These are phyloP conservation scores for Neopestalotiopsis sp. DNA, from an alignment of 2,329 filamentous ascomycete genomes.

Conservation along the genomic window DNA sequence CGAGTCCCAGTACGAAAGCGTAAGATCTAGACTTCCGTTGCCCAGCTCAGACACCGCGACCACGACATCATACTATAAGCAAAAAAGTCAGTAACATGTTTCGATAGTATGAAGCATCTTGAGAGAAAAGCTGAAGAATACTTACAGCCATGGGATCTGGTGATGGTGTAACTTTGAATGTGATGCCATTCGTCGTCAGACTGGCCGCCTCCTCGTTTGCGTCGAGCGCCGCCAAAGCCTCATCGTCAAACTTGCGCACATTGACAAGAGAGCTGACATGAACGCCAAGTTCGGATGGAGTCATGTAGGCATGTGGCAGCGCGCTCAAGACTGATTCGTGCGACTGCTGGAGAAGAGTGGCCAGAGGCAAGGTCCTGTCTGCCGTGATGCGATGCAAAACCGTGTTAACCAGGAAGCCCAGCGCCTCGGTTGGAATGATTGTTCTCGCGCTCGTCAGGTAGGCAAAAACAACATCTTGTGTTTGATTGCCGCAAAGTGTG, in stretches of 20 bases:
- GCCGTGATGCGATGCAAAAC: constrained; percentile 13
- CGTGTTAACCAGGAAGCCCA: constrained; percentile 20
- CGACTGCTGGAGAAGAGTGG: not conserved
- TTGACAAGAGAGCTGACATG: constrained; percentile 14
- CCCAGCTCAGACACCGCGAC: constrained; percentile 19
- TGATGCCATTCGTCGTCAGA: not conserved
- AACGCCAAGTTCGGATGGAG: constrained; percentile 15
- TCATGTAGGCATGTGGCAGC: constrained; percentile 17
- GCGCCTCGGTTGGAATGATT: constrained; percentile 13
- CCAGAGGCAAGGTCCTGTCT: not conserved
- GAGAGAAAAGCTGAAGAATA: not conserved
- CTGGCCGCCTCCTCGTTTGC: not conserved
- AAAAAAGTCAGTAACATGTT: not conserved
- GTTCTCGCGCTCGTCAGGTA: constrained; percentile 17
- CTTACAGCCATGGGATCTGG: constrained; percentile 20
- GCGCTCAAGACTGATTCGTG: constrained; percentile 12
- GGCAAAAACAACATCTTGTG: constrained; percentile 14
- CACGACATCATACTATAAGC: constrained; percentile 18
- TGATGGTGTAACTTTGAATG: constrained; percentile 10
- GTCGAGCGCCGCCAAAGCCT: not conserved
- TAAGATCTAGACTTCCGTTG: constrained; percentile 15
- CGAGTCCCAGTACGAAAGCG: constrained; percentile 18
- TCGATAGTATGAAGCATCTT: not conserved
- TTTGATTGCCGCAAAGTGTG: not conserved
- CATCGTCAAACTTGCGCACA: constrained; percentile 19